Evolutionary conservation across 2,329 filamentous ascomycete genomes (phyloP), one percentile per base, ranked within the genome.

Genomic region (Fusarium sp.): DNA sequence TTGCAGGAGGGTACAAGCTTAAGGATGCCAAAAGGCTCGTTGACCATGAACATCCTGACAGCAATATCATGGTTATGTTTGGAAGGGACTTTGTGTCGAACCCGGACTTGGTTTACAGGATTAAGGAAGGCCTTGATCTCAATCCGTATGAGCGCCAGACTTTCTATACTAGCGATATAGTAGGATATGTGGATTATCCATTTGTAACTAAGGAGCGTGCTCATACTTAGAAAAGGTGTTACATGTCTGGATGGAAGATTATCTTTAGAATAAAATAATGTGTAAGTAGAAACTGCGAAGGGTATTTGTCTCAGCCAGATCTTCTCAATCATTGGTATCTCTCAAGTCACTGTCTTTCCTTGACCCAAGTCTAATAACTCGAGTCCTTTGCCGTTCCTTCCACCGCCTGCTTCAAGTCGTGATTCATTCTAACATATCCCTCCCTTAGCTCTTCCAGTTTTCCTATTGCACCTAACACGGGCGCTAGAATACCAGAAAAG

Each of bases 1-100:
- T 81, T 17, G 79, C 79, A 0, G 80, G 79, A 0, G 79, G 79
- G 0, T 80, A 77, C 13, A 72, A 56, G 1, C 22, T 72, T 1
- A 62, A 67, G 0, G 57, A 60, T 0, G 79, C 79, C 1, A 41
- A 41, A 41, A 61, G 20, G 1, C 58, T 77, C 0, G 78, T 80
- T 0, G 75, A 81, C 14, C 51, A 71, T 5, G 63, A 74, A 7
- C 71, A 77, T 28, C 70, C 74, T 0, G 70, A 78, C 9, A 75
- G 67, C 15, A 71, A 79, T 2, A 72, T 81, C 4, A 63, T 78
- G 6, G 74, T 80, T 2, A 70, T 77, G 22, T 79, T 79, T 58
- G 78, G 76, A 0, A 66, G 78, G 1, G 56, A 71, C n/a, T 79
- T 78, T 26, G 8, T 79, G 15, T 58, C 77, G 0, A 79, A 76